phyloP scores from a whole-genome alignment of 2,329 filamentous ascomycete species.

The Zasmidium citrigriseum region DNA sequence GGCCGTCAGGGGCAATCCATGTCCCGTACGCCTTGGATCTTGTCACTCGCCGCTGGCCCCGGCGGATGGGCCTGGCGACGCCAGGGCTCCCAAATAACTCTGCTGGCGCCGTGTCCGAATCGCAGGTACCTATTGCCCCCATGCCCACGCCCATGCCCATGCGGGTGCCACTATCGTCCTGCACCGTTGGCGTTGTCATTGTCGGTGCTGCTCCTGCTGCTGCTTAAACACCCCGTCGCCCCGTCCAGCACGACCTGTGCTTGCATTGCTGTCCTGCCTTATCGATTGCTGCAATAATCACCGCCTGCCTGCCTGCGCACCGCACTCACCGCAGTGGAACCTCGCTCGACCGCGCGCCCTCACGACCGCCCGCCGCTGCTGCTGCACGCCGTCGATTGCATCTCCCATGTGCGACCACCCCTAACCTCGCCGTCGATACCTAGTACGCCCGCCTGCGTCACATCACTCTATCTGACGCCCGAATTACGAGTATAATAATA shows the following conservation, averaged over 20 bases:
- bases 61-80: background rate
- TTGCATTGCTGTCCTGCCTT: background rate
- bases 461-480: constrained; percentile 12
- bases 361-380: background rate
- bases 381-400: background rate
- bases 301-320: background rate
- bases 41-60: background rate
- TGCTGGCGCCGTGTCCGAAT: too few species aligned
- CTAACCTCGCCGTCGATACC: constrained; percentile 1
- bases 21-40: constrained; percentile 14
- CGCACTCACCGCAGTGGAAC: background rate
- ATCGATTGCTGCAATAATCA: background rate
- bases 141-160: too few species aligned
- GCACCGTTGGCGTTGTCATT: too few species aligned
- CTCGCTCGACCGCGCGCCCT: too few species aligned
- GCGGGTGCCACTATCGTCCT: too few species aligned
- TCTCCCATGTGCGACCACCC: background rate
- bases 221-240: background rate
- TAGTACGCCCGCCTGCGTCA: constrained; percentile 8
- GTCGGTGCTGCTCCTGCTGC: background rate
- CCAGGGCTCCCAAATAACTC: background rate
- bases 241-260: too few species aligned
- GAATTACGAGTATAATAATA: constrained; percentile 6
- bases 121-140: too few species aligned
- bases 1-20: constrained; percentile 12